Conservation (phyloP, 1,284 basidiomycete genomes). For the Trichosporon sp. region DNA sequence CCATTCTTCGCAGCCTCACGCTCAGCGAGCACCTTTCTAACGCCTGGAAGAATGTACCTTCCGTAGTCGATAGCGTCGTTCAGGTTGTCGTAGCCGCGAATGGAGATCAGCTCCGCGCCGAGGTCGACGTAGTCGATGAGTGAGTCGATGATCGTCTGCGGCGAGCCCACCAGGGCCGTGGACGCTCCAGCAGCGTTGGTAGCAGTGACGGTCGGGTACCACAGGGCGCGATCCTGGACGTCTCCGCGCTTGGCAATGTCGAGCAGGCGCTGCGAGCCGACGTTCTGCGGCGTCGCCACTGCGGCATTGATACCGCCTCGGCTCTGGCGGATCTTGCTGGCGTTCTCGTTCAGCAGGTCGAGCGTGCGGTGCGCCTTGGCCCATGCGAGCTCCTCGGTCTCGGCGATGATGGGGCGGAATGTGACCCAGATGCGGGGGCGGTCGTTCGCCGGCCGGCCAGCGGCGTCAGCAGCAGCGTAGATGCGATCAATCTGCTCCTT, state of each 20-base stretch:
- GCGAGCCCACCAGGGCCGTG: slow-evolving; percentile 32
- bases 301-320: not conserved
- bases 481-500: slow-evolving; percentile 35
- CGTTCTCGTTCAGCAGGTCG: slow-evolving; percentile 18
- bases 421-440: slow-evolving; percentile 34
- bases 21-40: slow-evolving; percentile 7
- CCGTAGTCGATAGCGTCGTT: slow-evolving; percentile 33
- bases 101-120: slow-evolving; percentile 29
- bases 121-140: slow-evolving; percentile 33
- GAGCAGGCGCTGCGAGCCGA: slow-evolving; percentile 31
- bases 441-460: slow-evolving; percentile 24
- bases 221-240: slow-evolving; percentile 33
- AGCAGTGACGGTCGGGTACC: slow-evolving; percentile 34
- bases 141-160: slow-evolving; percentile 32
- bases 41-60: slow-evolving; percentile 30
- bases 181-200: slow-evolving; percentile 32
- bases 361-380: slow-evolving; percentile 28
- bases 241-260: slow-evolving; percentile 32
- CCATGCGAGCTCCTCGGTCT: slow-evolving; percentile 35
- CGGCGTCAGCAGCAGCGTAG: slow-evolving; percentile 31
- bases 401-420: slow-evolving; percentile 34
- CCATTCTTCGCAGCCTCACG: not conserved
- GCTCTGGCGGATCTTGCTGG: not conserved
- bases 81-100: slow-evolving; percentile 33
- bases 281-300: slow-evolving; percentile 17